phyloP scores from a whole-genome alignment of 2,329 filamentous ascomycete species.

The Colletotrichum sp. region DNA sequence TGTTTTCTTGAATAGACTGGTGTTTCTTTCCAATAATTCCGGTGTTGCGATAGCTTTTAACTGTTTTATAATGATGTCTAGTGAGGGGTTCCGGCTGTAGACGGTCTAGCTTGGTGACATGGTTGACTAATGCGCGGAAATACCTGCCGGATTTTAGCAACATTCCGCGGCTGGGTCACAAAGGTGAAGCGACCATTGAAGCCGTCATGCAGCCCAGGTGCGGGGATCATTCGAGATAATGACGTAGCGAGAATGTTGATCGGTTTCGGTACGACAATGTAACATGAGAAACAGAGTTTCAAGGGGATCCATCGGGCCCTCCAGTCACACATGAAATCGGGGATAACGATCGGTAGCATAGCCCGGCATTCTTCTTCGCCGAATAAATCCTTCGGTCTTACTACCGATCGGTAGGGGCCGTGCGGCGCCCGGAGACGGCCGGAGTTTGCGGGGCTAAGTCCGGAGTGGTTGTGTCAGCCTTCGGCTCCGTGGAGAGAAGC shows the following conservation, averaged over 20 bases:
- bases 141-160: conserved; percentile 2
- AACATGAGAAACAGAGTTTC: background rate
- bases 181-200: background rate
- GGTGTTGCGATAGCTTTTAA: background rate
- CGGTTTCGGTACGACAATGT: background rate
- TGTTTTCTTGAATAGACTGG: background rate
- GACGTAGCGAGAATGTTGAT: background rate
- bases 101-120: background rate
- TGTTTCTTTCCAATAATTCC: background rate
- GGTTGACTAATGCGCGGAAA: background rate
- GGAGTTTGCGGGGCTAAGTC: conserved; percentile 9
- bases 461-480: background rate
- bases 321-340: background rate
- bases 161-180: background rate
- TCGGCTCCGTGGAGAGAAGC: background rate
- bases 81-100: background rate
- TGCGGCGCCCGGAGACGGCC: background rate
- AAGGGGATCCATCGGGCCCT: background rate
- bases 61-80: background rate
- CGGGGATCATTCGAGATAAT: background rate
- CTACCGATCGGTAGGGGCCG: background rate
- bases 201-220: background rate
- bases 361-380: background rate
- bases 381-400: background rate
- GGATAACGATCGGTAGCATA: background rate